Percentiles rank a stretch among this genome's conserved stretches.
phyloP scores from a whole-genome alignment of 345 rosid genomes.

The Turritis glabra region DNA sequence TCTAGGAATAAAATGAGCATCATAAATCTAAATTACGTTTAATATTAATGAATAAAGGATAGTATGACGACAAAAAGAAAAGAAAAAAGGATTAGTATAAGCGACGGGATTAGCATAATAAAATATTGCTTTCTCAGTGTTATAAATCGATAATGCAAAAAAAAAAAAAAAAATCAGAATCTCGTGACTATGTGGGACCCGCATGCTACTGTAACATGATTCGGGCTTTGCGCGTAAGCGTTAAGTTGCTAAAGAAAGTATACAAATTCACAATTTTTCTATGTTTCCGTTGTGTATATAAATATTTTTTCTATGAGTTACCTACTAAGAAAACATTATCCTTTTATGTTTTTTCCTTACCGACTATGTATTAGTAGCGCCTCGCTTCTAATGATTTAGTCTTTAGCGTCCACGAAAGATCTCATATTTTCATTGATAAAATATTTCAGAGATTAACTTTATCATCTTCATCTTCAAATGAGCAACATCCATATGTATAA shows the following conservation, averaged over 20 bases:
- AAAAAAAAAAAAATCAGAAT: conserved; percentile 3
- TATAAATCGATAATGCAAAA: conserved; percentile 5
- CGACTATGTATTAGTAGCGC: neutral
- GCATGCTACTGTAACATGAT: conserved; percentile 13
- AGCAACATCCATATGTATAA: neutral
- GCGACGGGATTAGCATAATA: conserved; percentile 21
- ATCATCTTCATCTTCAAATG: neutral
- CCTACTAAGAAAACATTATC: neutral
- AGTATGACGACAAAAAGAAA: neutral
- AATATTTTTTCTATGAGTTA: neutral
- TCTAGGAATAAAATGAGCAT: neutral
- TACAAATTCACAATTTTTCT: conserved; percentile 2
- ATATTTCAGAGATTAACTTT: neutral
- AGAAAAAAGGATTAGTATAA: neutral
- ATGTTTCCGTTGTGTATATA: neutral
- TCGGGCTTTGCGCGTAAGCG: conserved; percentile 30
- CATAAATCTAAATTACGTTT: neutral
- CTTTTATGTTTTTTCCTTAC: neutral
- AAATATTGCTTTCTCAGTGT: neutral
- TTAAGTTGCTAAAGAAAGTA: conserved; percentile 1
- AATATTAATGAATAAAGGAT: neutral
- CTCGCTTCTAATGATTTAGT: neutral
- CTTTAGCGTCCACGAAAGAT: neutral
- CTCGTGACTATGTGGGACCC: conserved; percentile 35
- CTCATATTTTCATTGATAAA: neutral